phyloP scores from a whole-genome alignment of 768 basidiomycete genomes.

The Podaxis sp. region DNA sequence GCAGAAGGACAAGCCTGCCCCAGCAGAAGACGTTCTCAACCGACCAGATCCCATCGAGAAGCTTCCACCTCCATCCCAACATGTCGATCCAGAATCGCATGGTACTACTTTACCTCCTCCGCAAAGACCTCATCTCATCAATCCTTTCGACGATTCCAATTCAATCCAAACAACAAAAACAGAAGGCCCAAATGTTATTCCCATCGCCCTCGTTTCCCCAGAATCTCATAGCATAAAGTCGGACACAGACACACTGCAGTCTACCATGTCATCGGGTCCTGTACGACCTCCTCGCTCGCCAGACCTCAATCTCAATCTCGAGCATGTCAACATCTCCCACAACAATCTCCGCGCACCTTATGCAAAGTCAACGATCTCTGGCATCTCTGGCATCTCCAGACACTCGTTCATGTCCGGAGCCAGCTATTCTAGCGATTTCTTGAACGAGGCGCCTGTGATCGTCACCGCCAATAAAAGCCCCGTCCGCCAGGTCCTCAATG shows the following conservation, averaged over 20 bases:
- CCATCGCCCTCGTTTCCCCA: slow-evolving; percentile 76
- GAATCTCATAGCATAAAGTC: slow-evolving; percentile 40
- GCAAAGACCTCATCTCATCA: slow-evolving; percentile 25
- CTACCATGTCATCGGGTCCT: slow-evolving; percentile 45
- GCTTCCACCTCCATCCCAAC: slow-evolving; percentile 30
- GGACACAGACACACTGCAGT: slow-evolving; percentile 27
- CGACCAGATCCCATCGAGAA: slow-evolving; percentile 83
- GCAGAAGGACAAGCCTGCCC: slow-evolving; percentile 64
- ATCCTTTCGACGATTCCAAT: slow-evolving; percentile 76
- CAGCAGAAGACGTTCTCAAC: slow-evolving; percentile 76
- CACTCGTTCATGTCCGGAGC: slow-evolving; percentile 74
- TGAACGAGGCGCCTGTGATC: slow-evolving; percentile 81
- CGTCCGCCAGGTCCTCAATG: slow-evolving; percentile 72
- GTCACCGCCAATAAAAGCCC: slow-evolving; percentile 66
- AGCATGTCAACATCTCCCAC: slow-evolving; percentile 60
- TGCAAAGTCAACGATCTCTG: slow-evolving; percentile 55
- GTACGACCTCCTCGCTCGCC: slow-evolving; percentile 57
- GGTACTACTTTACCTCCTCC: slow-evolving; percentile 27
- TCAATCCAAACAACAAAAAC: slow-evolving; percentile 85
- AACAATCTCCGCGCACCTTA: slow-evolving; percentile 45
- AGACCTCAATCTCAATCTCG: slow-evolving; percentile 61
- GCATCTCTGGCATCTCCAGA: slow-evolving; percentile 47
- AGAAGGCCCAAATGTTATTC: slow-evolving; percentile 83
- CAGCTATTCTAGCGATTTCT: slow-evolving; percentile 75
- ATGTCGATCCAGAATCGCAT: slow-evolving; percentile 12